Conservation (phyloP, 2,329 filamentous ascomycete genomes). For the Coniochaeta ligniaria region DNA sequence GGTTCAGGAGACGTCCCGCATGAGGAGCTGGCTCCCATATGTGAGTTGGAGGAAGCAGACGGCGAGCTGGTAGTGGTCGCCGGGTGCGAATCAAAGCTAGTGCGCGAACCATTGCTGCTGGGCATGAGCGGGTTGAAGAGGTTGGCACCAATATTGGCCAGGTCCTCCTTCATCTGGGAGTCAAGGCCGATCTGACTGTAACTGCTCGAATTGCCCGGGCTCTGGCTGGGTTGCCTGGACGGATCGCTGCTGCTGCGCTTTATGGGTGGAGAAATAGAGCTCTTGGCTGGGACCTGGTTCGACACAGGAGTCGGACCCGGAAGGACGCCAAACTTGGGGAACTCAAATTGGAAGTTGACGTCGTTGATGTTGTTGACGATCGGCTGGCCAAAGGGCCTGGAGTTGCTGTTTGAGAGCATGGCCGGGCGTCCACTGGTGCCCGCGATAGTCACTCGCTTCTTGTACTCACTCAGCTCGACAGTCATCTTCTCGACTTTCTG, state of each 20-base stretch:
- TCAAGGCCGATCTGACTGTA: constrained; percentile 24
- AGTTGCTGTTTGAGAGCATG: constrained; percentile 21
- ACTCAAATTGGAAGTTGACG: constrained; percentile 90
- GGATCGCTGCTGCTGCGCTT: constrained; percentile 21
- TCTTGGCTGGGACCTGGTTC: constrained; percentile 10
- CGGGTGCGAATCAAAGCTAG: constrained; percentile 42
- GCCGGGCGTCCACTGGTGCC: constrained; percentile 26
- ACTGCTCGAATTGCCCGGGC: constrained; percentile 26
- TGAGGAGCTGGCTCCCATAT: constrained; percentile 50
- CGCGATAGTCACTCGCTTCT: constrained; percentile 66
- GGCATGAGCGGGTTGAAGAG: constrained; percentile 52
- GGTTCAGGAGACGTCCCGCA: constrained; percentile 76
- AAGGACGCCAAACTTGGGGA: constrained; percentile 83
- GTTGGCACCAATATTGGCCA: constrained; percentile 44
- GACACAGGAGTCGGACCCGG: constrained; percentile 33
- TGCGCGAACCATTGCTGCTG: constrained; percentile 39
- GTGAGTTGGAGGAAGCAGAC: constrained; percentile 55
- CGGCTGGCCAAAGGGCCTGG: constrained; percentile 32
- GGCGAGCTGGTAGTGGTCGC: constrained; percentile 54
- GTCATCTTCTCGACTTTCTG: constrained; percentile 86
- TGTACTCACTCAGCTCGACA: constrained; percentile 79
- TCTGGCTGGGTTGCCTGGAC: constrained; percentile 24
- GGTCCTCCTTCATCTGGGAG: constrained; percentile 35
- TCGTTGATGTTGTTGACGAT: constrained; percentile 57
- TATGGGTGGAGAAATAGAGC: neutral